Conservation (phyloP, 2,329 filamentous ascomycete species). For the Ambrosiella xylebori region DNA sequence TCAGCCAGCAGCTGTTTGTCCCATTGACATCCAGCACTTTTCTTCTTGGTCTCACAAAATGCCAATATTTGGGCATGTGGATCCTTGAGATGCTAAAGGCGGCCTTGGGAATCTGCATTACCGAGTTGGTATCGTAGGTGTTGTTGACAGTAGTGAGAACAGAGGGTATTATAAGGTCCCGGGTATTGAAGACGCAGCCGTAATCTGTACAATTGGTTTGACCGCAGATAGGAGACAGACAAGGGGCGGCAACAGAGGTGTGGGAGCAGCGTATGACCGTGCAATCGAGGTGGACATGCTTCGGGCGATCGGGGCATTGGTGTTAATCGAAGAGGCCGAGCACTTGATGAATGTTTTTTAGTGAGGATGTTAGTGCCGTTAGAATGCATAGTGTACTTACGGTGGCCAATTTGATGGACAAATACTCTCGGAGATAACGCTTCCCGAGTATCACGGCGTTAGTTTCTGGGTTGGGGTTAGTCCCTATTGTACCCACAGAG, state of each 20-base stretch:
- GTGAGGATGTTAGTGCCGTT: background rate
- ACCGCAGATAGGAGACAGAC: constrained; percentile 1
- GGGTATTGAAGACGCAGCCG: constrained; percentile 8
- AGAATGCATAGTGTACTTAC: constrained; percentile 3
- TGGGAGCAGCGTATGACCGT: constrained; percentile 4
- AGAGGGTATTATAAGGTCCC: background rate
- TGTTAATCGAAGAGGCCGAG: constrained; percentile 9
- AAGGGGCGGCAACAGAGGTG: background rate
- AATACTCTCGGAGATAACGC: background rate
- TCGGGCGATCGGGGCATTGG: constrained; percentile 6
- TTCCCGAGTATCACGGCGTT: constrained; percentile 10
- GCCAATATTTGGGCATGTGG: background rate
- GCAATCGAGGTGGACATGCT: constrained; percentile 7
- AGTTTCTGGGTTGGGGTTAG: background rate
- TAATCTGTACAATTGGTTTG: constrained; percentile 9
- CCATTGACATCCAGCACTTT: background rate
- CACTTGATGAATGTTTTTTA: background rate
- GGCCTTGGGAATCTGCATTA: constrained; percentile 10
- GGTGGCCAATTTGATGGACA: constrained; percentile 12
- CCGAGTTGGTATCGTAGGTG: constrained; percentile 7
- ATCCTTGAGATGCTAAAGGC: background rate
- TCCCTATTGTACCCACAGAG: constrained; percentile 7
- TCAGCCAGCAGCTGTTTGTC: background rate
- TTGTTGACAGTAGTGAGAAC: background rate
- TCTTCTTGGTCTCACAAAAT: background rate